Base-by-base conservation (phyloP, 306 rosid genomes). In the Datisca glomerata region DNA sequence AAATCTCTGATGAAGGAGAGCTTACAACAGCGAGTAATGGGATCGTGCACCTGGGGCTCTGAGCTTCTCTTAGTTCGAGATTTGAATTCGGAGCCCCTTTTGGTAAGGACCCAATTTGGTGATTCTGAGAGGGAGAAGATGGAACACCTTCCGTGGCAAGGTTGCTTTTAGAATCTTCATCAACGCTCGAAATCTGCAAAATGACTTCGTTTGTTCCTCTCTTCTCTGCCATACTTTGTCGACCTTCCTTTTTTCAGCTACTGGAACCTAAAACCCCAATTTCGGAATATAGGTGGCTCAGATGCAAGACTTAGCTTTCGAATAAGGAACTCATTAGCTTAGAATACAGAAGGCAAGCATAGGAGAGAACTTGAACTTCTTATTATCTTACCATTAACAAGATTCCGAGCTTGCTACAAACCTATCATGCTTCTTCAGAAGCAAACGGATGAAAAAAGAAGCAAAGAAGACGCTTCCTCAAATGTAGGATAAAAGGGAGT, bases 171-270 rank as follows among this genome's bases (percentile, higher is more conserved):
- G n/a, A 20, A 33, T 25, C 47, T 41, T 48, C 68, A 39, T 66
- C 72, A 0, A 22, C 12, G 11, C 36, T 68, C 8, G 54, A 47
- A 60, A 83, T 64, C 53, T 67, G 65, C 28, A 83, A 25, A 42
- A 83, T 75, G 31, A 83, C 66, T 7, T 83, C 86, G 46, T 64
- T 57, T 43, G 63, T 7, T 46, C 49, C 65, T 29, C 60, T 65
- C 71, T 67, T 67, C 48, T 67, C 75, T 17, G 41, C 61, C 53
- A 31, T 49, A 55, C 18, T 38, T 32, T 53, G 44, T 33, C 41
- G 60, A 24, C 57, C 64, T 43, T 68, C 72, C 70, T 75, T 64
- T 11, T 1, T 38, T 41, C 33, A 37, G 6, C 10, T 7, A 14
- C 10, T 3, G 7, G 21, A 18, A 37, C 22, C 41, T n/a, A 18